A percentile compares a stretch with the other conserved stretches of the same genome.
Evolutionary conservation across 345 rosid genomes (phyloP).

Genomic region (Eucalyptus guilfoylei): DNA sequence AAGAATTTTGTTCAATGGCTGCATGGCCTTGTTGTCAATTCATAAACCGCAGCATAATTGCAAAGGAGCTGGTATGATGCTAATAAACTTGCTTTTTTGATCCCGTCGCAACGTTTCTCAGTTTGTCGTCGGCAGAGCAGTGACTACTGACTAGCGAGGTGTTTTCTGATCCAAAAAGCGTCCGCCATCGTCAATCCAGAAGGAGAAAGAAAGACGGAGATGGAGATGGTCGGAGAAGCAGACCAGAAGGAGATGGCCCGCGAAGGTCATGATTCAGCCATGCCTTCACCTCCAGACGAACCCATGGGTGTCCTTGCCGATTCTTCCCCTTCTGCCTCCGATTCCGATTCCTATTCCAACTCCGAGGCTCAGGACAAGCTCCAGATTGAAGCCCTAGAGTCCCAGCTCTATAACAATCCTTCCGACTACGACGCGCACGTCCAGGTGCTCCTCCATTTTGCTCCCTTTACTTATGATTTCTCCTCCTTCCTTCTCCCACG

Average conservation of each 20-base stretch:
- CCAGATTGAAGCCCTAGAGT: slow-evolving; percentile 43
- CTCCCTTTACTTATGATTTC: background rate
- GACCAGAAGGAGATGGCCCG: background rate
- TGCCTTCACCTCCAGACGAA: background rate
- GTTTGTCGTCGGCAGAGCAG: background rate
- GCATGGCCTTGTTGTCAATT: no score
- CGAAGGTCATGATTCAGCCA: background rate
- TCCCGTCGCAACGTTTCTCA: background rate
- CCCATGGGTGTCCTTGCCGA: background rate
- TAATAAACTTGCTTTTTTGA: background rate
- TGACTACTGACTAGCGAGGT: background rate
- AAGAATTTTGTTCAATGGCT: no score
- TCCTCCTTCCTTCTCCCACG: no score
- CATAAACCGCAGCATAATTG: no score
- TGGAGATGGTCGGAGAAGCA: background rate
- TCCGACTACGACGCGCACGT: slow-evolving; percentile 63
- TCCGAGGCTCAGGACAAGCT: slow-evolving; percentile 36
- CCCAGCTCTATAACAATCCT: slow-evolving; percentile 48
- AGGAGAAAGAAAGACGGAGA: background rate
- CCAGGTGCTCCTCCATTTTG: slow-evolving; percentile 19
- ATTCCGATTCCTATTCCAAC: slow-evolving; percentile 49
- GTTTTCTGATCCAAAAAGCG: background rate
- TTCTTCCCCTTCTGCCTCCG: slow-evolving; percentile 22
- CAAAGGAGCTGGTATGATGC: no score
- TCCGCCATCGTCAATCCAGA: background rate